Evolutionary conservation across 495 filamentous ascomycete species (phyloP), one percentile per base, ranked within the genome.

Genomic region (Talaromyces borbonicus): DNA sequence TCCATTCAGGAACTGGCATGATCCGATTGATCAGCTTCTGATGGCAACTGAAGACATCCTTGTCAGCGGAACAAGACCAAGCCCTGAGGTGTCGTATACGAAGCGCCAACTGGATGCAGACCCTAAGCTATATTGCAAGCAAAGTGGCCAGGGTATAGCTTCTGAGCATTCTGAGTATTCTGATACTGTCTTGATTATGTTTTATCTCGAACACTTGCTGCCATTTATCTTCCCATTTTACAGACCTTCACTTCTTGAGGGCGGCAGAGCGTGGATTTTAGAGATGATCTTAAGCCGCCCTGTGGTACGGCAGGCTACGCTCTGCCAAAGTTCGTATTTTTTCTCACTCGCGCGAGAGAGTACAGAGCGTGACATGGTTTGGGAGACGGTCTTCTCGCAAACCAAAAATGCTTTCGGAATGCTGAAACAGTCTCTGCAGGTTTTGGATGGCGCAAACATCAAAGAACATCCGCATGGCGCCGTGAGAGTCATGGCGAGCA

Each of bases 211-310:
- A 43, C 59, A 71, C 33, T 52, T 74, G 22, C 54, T 75, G 32
- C 73, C 74, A 3, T 76, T 74, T 43, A 55, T 76, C 5, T 77
- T 72, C 47, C 75, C 74, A 18, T 78, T 75, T 52, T 78, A 76
- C 57, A 61, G 56, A 0, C 73, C 75, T 5, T 53, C 62, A 23
- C 52, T 67, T 5, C 52, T 71, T 7, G 58, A 72, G 48, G 66
- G 66, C 14, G 74, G 74, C 9, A 57, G 64, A 42, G 58, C 65
- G 5, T 79, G 73, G 74, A 55, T 79, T 26, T 54, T 78, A n/a
- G 67, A 71, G 16, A 55, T 77, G 51, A 66, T 76, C 40, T 57
- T 61, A 16, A 66, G 60, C 24, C 73, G 71, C 52, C 71, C 68
- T 15, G 62, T 72, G 12, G 56, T 75, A 8, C 64, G 69, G 16